phyloP scores from a whole-genome alignment of 2,329 filamentous ascomycete species.

The Teratosphaeria nubilosa region DNA sequence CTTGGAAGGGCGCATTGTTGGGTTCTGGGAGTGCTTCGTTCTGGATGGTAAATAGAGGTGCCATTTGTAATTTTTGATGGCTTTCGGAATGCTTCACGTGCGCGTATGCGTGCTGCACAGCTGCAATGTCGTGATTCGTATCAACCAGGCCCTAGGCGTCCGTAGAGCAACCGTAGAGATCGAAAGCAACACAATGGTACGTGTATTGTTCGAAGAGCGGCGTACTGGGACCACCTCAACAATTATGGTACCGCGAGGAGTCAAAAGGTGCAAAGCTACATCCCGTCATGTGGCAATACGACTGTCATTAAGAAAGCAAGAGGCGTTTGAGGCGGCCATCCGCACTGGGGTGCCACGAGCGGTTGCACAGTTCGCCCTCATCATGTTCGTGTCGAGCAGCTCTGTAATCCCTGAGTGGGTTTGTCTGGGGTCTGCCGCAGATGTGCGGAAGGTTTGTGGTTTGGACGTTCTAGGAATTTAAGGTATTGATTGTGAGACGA shows the following conservation, averaged over 20 bases:
- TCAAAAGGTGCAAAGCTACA: background rate
- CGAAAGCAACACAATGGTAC: no score
- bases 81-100: background rate
- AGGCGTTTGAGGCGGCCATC: background rate
- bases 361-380: background rate
- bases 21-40: background rate
- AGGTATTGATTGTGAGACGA: background rate
- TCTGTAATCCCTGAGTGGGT: background rate
- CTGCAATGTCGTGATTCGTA: background rate
- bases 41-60: background rate
- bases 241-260: no score
- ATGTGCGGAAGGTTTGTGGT: background rate
- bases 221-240: no score
- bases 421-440: background rate
- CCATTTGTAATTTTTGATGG: background rate
- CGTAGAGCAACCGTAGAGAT: background rate
- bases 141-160: background rate
- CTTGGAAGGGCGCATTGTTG: background rate
- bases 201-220: no score
- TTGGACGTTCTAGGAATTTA: no score
- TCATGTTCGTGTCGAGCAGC: background rate
- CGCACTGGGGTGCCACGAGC: background rate
- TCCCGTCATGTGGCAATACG: background rate
- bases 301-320: background rate
- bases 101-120: background rate